These are phyloP conservation scores for Emericellopsis terricola DNA, from an alignment of 495 filamentous ascomycete species.

Conservation along the genomic window DNA sequence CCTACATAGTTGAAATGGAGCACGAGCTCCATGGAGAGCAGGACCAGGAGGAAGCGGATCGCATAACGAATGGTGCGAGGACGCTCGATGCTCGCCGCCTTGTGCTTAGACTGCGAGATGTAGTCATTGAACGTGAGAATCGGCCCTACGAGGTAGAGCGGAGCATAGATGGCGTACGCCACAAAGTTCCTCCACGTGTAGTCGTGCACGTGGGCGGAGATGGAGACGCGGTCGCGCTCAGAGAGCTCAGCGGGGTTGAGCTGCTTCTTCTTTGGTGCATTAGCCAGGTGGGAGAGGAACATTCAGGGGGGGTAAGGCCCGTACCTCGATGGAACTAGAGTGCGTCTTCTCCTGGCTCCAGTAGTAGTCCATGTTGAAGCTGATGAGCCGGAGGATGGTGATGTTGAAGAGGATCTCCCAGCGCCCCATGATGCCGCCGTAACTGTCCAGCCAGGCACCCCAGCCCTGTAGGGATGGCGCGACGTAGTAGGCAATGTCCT, in stretches of 20 bases:
- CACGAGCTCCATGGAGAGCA: conserved; percentile 85
- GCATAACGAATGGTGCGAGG: conserved; percentile 58
- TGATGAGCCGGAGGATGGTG: conserved; percentile 81
- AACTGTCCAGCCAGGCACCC: conserved; percentile 50
- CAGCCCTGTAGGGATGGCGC: conserved; percentile 28
- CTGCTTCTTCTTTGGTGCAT: conserved; percentile 90
- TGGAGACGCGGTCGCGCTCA: conserved; percentile 67
- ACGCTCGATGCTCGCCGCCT: conserved; percentile 43
- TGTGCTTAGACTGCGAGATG: conserved; percentile 64
- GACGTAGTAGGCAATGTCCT: conserved; percentile 37
- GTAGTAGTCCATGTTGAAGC: conserved; percentile 93
- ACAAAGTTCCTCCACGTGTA: conserved; percentile 73
- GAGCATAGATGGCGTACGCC: conserved; percentile 78
- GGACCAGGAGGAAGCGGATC: conserved; percentile 59
- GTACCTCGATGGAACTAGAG: conserved; percentile 69
- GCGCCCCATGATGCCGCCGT: conserved; percentile 63
- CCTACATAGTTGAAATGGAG: conserved; percentile 89
- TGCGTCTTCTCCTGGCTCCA: conserved; percentile 61
- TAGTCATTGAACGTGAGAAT: conserved; percentile 98
- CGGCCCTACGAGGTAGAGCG: conserved; percentile 81
- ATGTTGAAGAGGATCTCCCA: conserved; percentile 98
- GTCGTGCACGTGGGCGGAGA: conserved; percentile 49
- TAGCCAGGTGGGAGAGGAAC: conserved; percentile 17
- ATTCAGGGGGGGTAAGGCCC: conserved; percentile 11
- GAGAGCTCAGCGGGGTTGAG: conserved; percentile 70